A percentile compares a stretch with the other conserved stretches of the same genome.
These are phyloP conservation scores for Annona cherimola DNA, from an alignment of 164 flowering plant genomes.

Conservation along the genomic window DNA sequence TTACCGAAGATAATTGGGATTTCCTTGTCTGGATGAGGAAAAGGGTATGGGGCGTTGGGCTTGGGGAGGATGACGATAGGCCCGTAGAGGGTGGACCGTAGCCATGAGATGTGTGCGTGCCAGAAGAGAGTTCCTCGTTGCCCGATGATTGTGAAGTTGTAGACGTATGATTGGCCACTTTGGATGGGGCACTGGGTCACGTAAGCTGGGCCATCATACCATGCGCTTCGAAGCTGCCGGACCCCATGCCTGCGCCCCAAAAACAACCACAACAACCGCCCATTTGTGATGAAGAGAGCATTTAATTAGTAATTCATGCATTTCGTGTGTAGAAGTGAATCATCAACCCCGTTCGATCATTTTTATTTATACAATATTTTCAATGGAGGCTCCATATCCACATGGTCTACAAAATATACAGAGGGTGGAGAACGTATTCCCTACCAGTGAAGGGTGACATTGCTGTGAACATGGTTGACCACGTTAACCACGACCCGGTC, in stretches of 20 bases:
- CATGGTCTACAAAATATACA: neutral
- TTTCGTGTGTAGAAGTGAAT: no score
- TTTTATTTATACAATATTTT: no score
- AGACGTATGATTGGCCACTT: constrained; percentile 35
- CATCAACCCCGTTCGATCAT: no score
- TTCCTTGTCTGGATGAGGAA: constrained; percentile 41
- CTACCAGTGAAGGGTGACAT: constrained; percentile 45
- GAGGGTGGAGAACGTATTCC: neutral
- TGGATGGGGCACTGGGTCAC: constrained; percentile 57
- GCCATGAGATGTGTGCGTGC: constrained; percentile 53
- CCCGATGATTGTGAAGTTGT: constrained; percentile 48
- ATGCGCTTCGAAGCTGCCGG: constrained; percentile 40
- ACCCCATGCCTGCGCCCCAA: constrained; percentile 39
- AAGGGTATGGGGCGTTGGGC: constrained; percentile 35
- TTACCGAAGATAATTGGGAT: constrained; percentile 45
- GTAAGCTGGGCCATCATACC: constrained; percentile 56
- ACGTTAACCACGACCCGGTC: constrained; percentile 39
- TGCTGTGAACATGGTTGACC: constrained; percentile 31
- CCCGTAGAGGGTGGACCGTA: constrained; percentile 43
- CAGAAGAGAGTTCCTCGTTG: constrained; percentile 49
- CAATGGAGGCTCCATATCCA: no score
- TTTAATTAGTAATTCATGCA: no score
- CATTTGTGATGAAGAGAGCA: neutral
- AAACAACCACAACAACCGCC: neutral
- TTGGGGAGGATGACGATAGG: constrained; percentile 43